phyloP scores from a whole-genome alignment of 305 asterid genomes.

The Petunia hybrid region DNA sequence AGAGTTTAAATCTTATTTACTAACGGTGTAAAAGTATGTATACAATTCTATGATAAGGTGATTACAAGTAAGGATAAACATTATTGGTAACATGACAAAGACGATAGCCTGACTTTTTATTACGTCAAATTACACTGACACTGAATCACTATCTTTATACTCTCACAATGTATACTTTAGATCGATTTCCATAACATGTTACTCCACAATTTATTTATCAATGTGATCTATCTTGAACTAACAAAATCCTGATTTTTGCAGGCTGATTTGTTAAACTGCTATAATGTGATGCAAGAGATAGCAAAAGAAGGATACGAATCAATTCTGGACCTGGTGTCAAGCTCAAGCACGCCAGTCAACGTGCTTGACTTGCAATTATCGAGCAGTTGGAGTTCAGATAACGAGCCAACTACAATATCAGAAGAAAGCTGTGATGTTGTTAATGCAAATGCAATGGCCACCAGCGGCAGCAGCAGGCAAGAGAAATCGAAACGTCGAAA shows the following conservation, averaged over 20 bases:
- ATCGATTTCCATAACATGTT: background rate
- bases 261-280: conserved; percentile 55
- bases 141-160: background rate
- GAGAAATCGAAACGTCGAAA: conserved; percentile 43
- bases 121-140: background rate
- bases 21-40: no score
- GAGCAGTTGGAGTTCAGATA: conserved; percentile 39
- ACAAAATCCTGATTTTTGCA: background rate
- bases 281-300: conserved; percentile 45
- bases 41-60: no score
- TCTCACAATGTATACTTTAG: background rate
- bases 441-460: background rate
- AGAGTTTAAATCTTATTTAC: background rate
- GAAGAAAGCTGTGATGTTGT: conserved; percentile 9
- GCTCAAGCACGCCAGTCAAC: conserved; percentile 55
- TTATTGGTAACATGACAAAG: background rate
- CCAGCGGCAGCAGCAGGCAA: conserved; percentile 25
- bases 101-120: background rate
- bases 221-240: background rate
- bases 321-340: conserved; percentile 35
- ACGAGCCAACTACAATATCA: conserved; percentile 24
- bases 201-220: no score
- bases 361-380: conserved; percentile 51
- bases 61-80: no score
- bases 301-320: conserved; percentile 48